A percentile compares a stretch with the other conserved stretches of the same genome.
phyloP scores from a whole-genome alignment of 192 early-diverging fungal genomes.

The Mortierella claussenii region DNA sequence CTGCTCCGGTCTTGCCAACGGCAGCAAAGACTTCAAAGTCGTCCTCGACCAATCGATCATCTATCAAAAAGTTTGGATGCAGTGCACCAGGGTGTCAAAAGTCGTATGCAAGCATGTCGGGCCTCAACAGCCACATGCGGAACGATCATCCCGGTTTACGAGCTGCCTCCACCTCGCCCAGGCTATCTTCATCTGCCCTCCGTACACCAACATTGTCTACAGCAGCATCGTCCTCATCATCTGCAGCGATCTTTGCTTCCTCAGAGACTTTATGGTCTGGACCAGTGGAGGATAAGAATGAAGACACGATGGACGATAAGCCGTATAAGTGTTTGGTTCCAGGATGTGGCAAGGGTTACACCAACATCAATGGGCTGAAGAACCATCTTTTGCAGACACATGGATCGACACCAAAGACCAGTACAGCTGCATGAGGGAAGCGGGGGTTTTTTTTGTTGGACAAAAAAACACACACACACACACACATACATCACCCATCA shows the following conservation, averaged over 20 bases:
- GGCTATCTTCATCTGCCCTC: too few relatives aligned
- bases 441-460: too few relatives aligned
- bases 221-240: background rate
- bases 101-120: slow-evolving; percentile 20
- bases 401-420: slow-evolving; percentile 48
- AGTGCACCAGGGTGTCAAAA: slow-evolving; percentile 11
- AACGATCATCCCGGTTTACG: slow-evolving; percentile 32
- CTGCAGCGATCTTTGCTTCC: background rate
- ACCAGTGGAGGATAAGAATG: background rate
- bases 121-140: slow-evolving; percentile 30
- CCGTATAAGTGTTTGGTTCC: slow-evolving; percentile 77
- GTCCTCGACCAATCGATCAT: slow-evolving; percentile 1
- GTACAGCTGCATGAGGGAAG: slow-evolving; percentile 8
- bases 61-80: slow-evolving; percentile 27
- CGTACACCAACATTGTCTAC: too few relatives aligned
- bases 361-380: slow-evolving; percentile 84
- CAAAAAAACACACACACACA: too few relatives aligned
- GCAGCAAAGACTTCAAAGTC: background rate
- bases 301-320: slow-evolving; percentile 54
- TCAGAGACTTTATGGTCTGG: slow-evolving; percentile 2
- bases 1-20: background rate
- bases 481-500: too few relatives aligned
- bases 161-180: too few relatives aligned
- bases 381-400: slow-evolving; percentile 84
- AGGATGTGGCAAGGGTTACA: slow-evolving; percentile 76